Conservation (phyloP, 176 grass and related monocot genomes). For the Metroxylon sagu region DNA sequence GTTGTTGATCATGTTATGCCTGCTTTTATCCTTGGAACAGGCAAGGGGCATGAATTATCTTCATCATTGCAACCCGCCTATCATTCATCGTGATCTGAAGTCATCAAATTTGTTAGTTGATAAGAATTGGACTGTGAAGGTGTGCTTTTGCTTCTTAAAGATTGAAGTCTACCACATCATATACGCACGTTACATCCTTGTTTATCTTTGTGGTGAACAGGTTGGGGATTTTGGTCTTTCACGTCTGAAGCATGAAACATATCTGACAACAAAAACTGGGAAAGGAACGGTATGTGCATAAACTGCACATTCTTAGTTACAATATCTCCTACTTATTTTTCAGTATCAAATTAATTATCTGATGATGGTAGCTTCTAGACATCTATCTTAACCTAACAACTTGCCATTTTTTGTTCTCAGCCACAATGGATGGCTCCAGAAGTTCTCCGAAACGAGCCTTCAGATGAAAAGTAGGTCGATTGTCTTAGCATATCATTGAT, state of each 20-base stretch:
- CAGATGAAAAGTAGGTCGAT: constrained; percentile 5
- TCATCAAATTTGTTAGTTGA: constrained; percentile 97
- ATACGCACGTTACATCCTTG: background rate
- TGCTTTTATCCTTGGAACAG: constrained; percentile 29
- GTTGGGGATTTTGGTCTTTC: constrained; percentile 41
- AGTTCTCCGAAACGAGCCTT: constrained; percentile 19
- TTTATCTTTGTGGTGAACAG: constrained; percentile 31
- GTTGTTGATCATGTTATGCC: background rate
- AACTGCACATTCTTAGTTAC: constrained; percentile 2
- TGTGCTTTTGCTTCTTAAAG: constrained; percentile 25
- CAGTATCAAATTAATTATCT: too few relatives aligned
- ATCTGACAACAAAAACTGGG: constrained; percentile 11
- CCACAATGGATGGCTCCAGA: constrained; percentile 19
- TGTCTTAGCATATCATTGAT: constrained; percentile 4
- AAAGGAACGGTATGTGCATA: constrained; percentile 4
- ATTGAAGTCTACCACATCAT: constrained; percentile 7
- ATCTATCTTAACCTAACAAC: too few relatives aligned
- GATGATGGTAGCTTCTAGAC: too few relatives aligned
- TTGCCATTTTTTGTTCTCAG: background rate
- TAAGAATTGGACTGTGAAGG: constrained; percentile 99
- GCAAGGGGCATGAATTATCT: constrained; percentile 98
- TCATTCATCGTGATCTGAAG: constrained; percentile 97
- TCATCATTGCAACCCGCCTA: constrained; percentile 83
- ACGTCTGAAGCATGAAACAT: constrained; percentile 9
- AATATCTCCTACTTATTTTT: background rate